Conservation (phyloP, 352 stramenopile genomes). For the Globisporangium irregulare region DNA sequence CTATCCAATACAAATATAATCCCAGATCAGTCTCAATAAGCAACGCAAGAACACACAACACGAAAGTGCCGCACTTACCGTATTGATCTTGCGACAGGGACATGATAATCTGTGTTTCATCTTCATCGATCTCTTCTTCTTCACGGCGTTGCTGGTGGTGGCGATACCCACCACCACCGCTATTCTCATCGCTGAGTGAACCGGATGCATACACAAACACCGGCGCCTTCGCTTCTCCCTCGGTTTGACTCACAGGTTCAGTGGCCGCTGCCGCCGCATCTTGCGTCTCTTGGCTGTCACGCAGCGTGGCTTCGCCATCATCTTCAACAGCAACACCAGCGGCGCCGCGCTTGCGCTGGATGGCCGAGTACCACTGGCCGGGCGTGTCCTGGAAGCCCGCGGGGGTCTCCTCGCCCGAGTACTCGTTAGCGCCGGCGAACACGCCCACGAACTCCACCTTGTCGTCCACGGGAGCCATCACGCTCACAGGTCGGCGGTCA, state of each 20-base stretch:
- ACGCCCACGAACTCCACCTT: conserved; percentile 28
- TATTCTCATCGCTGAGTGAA: conserved; percentile 19
- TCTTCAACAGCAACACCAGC: conserved; percentile 21
- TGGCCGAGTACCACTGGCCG: conserved; percentile 27
- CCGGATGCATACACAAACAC: conserved; percentile 43
- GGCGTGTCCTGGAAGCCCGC: conserved; percentile 61
- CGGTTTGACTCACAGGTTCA: conserved; percentile 23
- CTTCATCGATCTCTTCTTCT: conserved; percentile 56
- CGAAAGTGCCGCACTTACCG: conserved; percentile 13
- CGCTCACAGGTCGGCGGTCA: neutral
- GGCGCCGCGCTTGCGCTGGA: conserved; percentile 38
- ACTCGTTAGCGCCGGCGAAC: conserved; percentile 30
- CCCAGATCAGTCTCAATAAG: neutral
- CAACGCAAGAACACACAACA: neutral
- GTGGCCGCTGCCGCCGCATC: conserved; percentile 18
- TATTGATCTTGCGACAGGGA: conserved; percentile 61
- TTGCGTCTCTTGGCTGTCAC: conserved; percentile 36
- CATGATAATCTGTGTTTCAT: conserved; percentile 84
- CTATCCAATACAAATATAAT: conserved; percentile 6
- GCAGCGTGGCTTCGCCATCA: conserved; percentile 49
- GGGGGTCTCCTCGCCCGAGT: conserved; percentile 51
- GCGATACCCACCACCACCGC: conserved; percentile 9
- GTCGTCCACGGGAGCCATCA: conserved; percentile 2
- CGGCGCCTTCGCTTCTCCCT: conserved; percentile 14
- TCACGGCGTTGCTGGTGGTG: conserved; percentile 15